A percentile compares a stretch with the other conserved stretches of the same genome.
phyloP scores from a whole-genome alignment of 805 yeast genomes.

The Peterozyma toletana region DNA sequence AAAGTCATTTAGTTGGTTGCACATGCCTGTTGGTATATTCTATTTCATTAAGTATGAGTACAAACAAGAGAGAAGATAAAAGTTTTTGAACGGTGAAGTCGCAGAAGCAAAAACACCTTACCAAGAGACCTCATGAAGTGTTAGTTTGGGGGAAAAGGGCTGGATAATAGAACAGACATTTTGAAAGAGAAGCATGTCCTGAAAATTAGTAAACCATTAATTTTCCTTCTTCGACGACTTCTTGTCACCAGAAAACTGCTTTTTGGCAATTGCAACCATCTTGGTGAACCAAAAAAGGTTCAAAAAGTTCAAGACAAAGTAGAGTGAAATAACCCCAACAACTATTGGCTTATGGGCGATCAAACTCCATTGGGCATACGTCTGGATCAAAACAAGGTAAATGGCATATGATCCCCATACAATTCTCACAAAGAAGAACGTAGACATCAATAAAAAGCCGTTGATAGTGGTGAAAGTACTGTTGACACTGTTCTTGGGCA shows the following conservation, averaged over 20 bases:
- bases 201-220: too few species aligned
- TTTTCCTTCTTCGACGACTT: too few species aligned
- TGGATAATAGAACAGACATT: too few species aligned
- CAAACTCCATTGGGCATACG: conserved; percentile 34
- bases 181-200: too few species aligned
- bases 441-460: conserved; percentile 60
- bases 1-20: too few species aligned
- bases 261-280: conserved; percentile 72
- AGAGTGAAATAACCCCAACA: conserved; percentile 42
- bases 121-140: too few species aligned
- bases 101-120: too few species aligned
- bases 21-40: too few species aligned
- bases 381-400: conserved; percentile 35
- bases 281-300: conserved; percentile 84
- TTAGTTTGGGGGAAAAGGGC: too few species aligned
- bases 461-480: conserved; percentile 49
- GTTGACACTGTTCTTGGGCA: conserved; percentile 63
- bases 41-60: too few species aligned
- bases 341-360: conserved; percentile 39
- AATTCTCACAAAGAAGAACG: conserved; percentile 75
- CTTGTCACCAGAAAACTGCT: conserved; percentile 24
- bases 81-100: too few species aligned
- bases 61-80: too few species aligned
- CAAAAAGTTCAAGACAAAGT: conserved; percentile 55
- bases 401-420: conserved; percentile 85